Evolutionary conservation across 1,139 yeast species (phyloP).

Genomic region (Geotrichum fermentans): DNA sequence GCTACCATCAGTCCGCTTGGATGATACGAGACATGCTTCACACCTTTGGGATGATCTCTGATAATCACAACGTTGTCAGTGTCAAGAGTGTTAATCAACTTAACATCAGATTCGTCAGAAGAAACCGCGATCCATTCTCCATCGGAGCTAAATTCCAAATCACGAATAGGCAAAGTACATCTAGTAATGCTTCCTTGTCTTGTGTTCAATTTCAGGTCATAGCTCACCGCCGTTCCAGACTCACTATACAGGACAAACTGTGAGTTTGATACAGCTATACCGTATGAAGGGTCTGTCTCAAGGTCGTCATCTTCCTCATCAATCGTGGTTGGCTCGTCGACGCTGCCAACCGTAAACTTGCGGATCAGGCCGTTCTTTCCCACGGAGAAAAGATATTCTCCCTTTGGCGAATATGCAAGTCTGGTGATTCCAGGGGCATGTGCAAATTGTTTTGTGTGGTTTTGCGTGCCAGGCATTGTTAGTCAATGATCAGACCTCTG

Average conservation of each 20-base stretch:
- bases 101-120: constrained; percentile 10
- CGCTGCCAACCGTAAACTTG: constrained; percentile 34
- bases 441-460: constrained; percentile 15
- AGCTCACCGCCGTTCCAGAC: constrained; percentile 38
- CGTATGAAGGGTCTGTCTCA: constrained; percentile 4
- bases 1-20: constrained; percentile 56
- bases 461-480: constrained; percentile 5
- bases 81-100: constrained; percentile 5
- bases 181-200: constrained; percentile 30
- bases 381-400: constrained; percentile 36
- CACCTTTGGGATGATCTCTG: constrained; percentile 46
- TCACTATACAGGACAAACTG: constrained; percentile 38
- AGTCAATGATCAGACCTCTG: too few species aligned
- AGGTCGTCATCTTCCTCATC: constrained; percentile 33
- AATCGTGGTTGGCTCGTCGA: constrained; percentile 31
- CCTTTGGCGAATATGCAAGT: constrained; percentile 36
- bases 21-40: constrained; percentile 59
- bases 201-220: constrained; percentile 29
- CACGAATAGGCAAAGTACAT: constrained; percentile 61
- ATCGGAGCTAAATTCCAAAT: constrained; percentile 60
- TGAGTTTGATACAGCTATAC: constrained; percentile 13
- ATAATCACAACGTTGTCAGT: constrained; percentile 14
- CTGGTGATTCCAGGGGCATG: constrained; percentile 34
- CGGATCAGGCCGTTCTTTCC: constrained; percentile 39
- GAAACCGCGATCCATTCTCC: constrained; percentile 67